phyloP scores from a whole-genome alignment of 495 filamentous ascomycete species.

The Darksidea phi region DNA sequence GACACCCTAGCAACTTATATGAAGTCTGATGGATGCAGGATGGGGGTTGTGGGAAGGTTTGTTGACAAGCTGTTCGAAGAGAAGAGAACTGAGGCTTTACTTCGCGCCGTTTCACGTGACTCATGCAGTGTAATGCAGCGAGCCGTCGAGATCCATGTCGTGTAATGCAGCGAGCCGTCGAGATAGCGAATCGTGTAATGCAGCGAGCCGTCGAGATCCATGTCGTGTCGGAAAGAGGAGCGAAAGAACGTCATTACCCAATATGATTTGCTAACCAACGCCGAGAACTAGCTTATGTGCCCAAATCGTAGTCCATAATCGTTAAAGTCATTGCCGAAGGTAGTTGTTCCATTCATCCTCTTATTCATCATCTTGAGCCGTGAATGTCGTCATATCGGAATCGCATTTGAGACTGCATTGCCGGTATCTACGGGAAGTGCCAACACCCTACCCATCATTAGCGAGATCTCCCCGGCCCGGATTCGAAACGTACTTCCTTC shows the following conservation, averaged over 20 bases:
- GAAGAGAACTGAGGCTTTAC: background rate
- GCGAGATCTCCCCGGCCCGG: background rate
- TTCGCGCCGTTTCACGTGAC: slow-evolving; percentile 12
- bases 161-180: background rate
- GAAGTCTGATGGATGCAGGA: no score
- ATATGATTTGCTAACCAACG: background rate
- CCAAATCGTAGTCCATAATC: background rate
- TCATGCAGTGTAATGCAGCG: background rate
- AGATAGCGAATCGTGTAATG: slow-evolving; percentile 1
- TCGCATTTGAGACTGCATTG: slow-evolving; percentile 53
- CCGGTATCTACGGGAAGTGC: slow-evolving; percentile 57
- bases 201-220: background rate
- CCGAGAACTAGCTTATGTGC: background rate
- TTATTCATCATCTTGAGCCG: no score
- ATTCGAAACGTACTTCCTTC: slow-evolving; percentile 45
- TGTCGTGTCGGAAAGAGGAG: background rate
- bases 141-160: background rate
- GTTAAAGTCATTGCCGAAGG: background rate
- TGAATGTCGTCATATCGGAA: slow-evolving; percentile 49
- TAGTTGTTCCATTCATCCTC: no score
- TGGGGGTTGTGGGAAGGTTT: background rate
- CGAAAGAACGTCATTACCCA: slow-evolving; percentile 10
- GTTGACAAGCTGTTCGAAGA: background rate
- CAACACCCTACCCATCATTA: slow-evolving; percentile 47
- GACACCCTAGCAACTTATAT: no score